Conservation (phyloP, 140 eudicot genomes). For the Ambrosia hybrid region DNA sequence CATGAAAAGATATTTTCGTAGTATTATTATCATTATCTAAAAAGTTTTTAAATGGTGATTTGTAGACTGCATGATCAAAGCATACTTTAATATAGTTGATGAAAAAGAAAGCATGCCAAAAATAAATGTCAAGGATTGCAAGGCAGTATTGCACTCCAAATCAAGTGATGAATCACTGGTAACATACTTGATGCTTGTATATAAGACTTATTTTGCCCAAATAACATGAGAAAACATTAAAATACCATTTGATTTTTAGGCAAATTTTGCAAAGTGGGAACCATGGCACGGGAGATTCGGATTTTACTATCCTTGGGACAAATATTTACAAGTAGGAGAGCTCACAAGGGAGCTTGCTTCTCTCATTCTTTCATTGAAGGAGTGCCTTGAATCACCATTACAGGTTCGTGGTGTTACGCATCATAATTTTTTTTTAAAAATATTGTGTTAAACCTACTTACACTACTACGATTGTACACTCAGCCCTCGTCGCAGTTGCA, state of each 20-base stretch:
- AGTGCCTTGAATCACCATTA: slow-evolving; percentile 61
- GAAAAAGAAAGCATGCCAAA: slow-evolving; percentile 50
- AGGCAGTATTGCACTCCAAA: slow-evolving; percentile 64
- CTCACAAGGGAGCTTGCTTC: slow-evolving; percentile 72
- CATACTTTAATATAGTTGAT: slow-evolving; percentile 41
- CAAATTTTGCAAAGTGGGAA: slow-evolving; percentile 91
- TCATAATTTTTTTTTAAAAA: not conserved
- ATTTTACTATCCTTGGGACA: slow-evolving; percentile 75
- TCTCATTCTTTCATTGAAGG: slow-evolving; percentile 51
- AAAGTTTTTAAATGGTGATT: slow-evolving; percentile 11
- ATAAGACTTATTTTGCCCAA: not conserved
- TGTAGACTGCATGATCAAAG: slow-evolving; percentile 66
- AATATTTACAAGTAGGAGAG: slow-evolving; percentile 65
- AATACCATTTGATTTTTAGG: slow-evolving; percentile 42
- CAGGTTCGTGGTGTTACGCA: slow-evolving; percentile 41
- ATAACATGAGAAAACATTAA: slow-evolving; percentile 9
- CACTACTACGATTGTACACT: slow-evolving; percentile 12
- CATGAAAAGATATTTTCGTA: not conserved
- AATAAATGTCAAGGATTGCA: slow-evolving; percentile 46
- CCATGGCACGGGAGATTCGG: slow-evolving; percentile 97
- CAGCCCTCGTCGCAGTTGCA: slow-evolving; percentile 53
- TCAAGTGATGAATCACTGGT: slow-evolving; percentile 71
- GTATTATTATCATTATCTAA: not conserved
- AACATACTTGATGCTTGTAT: too few species aligned
- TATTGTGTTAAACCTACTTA: slow-evolving; percentile 3